These are phyloP conservation scores for Vitis hybrid DNA, from an alignment of 177 flowering plant genomes.

Conservation along the genomic window DNA sequence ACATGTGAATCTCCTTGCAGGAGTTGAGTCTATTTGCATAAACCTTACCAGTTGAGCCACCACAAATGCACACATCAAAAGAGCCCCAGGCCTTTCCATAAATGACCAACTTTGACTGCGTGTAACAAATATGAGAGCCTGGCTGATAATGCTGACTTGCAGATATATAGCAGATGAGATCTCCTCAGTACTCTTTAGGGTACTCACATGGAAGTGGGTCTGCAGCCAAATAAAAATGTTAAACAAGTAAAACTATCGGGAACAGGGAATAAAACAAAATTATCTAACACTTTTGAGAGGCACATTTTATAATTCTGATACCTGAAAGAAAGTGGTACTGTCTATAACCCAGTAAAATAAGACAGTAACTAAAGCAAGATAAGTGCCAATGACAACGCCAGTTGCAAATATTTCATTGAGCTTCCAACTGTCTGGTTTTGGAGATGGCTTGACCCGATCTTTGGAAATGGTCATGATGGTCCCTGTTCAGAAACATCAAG, in stretches of 20 bases:
- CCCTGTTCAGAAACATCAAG: slow-evolving; percentile 33
- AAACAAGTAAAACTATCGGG: slow-evolving; percentile 4
- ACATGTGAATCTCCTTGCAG: neutral
- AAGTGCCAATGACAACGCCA: slow-evolving; percentile 79
- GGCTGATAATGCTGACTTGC: slow-evolving; percentile 79
- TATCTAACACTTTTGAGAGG: neutral
- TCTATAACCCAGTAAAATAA: slow-evolving; percentile 66
- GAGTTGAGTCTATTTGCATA: neutral
- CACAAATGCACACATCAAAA: slow-evolving; percentile 77
- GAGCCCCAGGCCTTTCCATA: slow-evolving; percentile 71
- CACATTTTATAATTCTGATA: slow-evolving; percentile 19
- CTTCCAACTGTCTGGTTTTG: slow-evolving; percentile 86
- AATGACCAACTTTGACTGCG: slow-evolving; percentile 86
- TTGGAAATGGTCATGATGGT: slow-evolving; percentile 88
- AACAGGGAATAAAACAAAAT: neutral
- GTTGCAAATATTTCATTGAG: slow-evolving; percentile 83
- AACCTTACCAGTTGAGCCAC: slow-evolving; percentile 76
- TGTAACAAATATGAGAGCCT: slow-evolving; percentile 76
- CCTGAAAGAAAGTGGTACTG: slow-evolving; percentile 75
- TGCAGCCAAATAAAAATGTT: slow-evolving; percentile 21
- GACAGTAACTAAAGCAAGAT: slow-evolving; percentile 80
- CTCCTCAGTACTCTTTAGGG: slow-evolving; percentile 45
- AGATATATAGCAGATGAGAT: slow-evolving; percentile 67
- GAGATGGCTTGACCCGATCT: slow-evolving; percentile 86
- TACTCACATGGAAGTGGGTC: slow-evolving; percentile 49